Base-by-base conservation (phyloP, 177 flowering plant species). In the Tripterygium wilfordii region DNA sequence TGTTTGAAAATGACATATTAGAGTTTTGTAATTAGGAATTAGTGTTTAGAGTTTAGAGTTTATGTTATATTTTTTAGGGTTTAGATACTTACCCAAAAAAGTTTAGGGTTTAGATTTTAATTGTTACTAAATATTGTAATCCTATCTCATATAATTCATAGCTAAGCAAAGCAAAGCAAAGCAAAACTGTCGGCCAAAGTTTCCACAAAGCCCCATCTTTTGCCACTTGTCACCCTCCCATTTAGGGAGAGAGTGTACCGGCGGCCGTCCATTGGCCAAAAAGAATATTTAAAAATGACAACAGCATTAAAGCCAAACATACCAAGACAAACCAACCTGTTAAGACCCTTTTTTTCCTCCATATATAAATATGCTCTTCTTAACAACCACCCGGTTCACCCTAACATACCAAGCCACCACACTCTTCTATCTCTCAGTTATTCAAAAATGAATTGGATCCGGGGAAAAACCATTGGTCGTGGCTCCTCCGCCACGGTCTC, bases 401-500 rank as follows among this genome's bases (percentile, higher is more conserved):
- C 28, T 18, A 35, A 12, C 26, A 6, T 32, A 22, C 14, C 21
- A 21, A 3, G 14, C 23, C 25, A 18, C 28, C 16, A 19, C 8
- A 21, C 14, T 30, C 33, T 30, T 30, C 33, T 30, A 12, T 12
- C 12, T 14, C 7, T 18, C 26, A 30, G 7, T 30, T 30, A 7
- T 30, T 36, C 42, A 22, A 17, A 28, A 45, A 67, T 63, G 71
- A 49, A 56, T 2, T 70, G 75, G 75, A 63, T 45, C 14, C 32
- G 71, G 1, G 72, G 72, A 24, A 45, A 26, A 10, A 43, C 46
- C 27, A 18, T 70, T n/a, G 75, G 75, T 54, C 60, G 54, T 1
- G 75, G 75, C 42, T 62, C 75, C 12, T 40, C 63, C 12, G 72
- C 72, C 36, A 48, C 66, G 36, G 68, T 67, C 39, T 63, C 57